These are phyloP conservation scores for Gyromitra esculenta DNA, from an alignment of 2,329 filamentous ascomycete species.

Conservation along the genomic window DNA sequence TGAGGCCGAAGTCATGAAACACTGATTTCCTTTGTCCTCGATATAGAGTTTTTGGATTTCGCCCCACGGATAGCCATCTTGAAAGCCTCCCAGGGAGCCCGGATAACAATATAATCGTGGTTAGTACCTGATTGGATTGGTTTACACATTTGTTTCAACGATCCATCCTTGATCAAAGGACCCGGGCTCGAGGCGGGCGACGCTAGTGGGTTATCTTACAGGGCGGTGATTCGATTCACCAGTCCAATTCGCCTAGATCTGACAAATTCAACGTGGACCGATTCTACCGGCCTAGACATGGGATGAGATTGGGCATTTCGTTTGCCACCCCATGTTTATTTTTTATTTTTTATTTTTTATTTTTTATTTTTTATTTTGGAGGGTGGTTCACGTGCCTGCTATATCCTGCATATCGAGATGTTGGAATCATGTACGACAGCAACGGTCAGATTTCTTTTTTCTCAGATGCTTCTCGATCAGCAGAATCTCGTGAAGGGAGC, in stretches of 20 bases:
- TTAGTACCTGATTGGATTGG: background rate
- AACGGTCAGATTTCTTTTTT: conserved; percentile 25
- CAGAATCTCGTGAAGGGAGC: background rate
- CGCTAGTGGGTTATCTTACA: background rate
- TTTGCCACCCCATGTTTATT: conserved; percentile 20
- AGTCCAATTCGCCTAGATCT: conserved; percentile 11
- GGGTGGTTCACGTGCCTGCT: conserved; percentile 1
- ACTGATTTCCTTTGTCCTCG: conserved; percentile 35
- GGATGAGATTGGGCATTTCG: conserved; percentile 24
- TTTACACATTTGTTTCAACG: background rate
- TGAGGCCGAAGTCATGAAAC: conserved; percentile 29
- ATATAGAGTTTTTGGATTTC: background rate
- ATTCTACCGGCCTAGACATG: conserved; percentile 35
- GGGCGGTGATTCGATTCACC: conserved; percentile 15
- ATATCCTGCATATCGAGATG: background rate
- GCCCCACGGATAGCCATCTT: background rate
- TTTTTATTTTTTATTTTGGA: background rate
- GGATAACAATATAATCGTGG: background rate
- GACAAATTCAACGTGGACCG: conserved; percentile 32
- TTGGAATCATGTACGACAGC: conserved; percentile 26
- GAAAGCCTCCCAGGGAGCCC: background rate
- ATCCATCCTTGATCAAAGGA: background rate
- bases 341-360: conserved; percentile 1
- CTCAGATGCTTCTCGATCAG: conserved; percentile 18
- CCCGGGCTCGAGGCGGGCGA: background rate